Evolutionary conservation across 768 basidiomycete genomes (phyloP).

Genomic region (Pulveroboletus sp.): DNA sequence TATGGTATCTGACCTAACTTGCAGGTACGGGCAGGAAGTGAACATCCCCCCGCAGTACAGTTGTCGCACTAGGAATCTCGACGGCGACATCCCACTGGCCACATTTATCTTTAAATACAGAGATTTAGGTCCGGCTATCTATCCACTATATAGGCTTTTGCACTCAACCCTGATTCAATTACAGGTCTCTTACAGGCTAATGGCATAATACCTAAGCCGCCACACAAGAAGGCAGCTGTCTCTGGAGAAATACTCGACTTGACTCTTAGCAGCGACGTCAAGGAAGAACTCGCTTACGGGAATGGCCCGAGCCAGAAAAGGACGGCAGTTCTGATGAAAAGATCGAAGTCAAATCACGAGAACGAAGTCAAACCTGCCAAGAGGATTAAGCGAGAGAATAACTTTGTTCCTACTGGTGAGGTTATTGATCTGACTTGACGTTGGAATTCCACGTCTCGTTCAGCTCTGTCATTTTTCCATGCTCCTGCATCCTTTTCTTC

Average conservation of each 20-base stretch:
- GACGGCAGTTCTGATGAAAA: conserved; percentile 1
- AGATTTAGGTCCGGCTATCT: conserved; percentile 20
- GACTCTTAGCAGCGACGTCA: conserved; percentile 8
- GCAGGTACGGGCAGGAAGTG: conserved; percentile 26
- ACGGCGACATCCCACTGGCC: conserved; percentile 15
- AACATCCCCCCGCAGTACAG: neutral
- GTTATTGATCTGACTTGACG: conserved; percentile 32
- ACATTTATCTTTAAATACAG: conserved; percentile 33
- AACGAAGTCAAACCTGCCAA: conserved; percentile 14
- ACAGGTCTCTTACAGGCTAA: conserved; percentile 28
- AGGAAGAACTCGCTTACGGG: conserved; percentile 9
- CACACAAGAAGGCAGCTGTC: neutral
- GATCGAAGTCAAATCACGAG: neutral
- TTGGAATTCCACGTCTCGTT: neutral
- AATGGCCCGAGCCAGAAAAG: neutral
- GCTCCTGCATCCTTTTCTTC: neutral
- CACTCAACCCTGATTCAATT: neutral
- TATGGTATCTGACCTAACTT: neutral
- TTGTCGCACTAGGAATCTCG: conserved; percentile 2
- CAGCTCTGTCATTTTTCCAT: neutral
- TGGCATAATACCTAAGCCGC: conserved; percentile 22
- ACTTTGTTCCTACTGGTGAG: conserved; percentile 14
- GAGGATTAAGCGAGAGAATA: conserved; percentile 27
- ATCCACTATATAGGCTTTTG: neutral
- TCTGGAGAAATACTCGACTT: conserved; percentile 22